phyloP scores from a whole-genome alignment of 192 early-diverging fungal species.

The Cladochytrium replicatum region DNA sequence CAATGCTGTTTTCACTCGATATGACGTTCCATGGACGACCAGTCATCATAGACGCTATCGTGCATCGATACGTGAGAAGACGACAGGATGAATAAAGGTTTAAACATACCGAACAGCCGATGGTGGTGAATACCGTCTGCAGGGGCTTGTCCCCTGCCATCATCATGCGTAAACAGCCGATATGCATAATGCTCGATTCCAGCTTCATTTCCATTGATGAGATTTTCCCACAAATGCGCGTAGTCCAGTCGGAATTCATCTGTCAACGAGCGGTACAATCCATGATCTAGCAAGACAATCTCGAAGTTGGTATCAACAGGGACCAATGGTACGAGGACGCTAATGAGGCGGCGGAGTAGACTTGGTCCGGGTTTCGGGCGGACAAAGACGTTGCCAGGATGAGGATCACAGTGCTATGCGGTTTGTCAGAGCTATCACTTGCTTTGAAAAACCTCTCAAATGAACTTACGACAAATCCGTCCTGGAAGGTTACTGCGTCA shows the following conservation, averaged over 20 bases:
- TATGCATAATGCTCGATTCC: conserved; percentile 59
- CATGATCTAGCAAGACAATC: conserved; percentile 74
- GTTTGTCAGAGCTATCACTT: neutral
- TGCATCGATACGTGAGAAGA: too few species aligned
- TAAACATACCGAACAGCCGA: conserved; percentile 70
- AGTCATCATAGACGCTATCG: conserved; percentile 79
- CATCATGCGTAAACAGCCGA: conserved; percentile 33
- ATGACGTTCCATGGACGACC: conserved; percentile 77
- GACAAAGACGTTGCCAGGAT: conserved; percentile 82
- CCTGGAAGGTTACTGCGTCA: too few species aligned
- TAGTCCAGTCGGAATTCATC: conserved; percentile 69
- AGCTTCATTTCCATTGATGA: conserved; percentile 66
- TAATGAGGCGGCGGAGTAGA: conserved; percentile 20
- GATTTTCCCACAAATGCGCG: conserved; percentile 76
- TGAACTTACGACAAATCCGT: conserved; percentile 26
- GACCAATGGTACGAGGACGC: conserved; percentile 4
- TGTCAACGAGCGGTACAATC: conserved; percentile 72
- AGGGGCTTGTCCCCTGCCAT: neutral
- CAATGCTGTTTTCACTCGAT: conserved; percentile 17
- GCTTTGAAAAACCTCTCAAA: conserved; percentile 17
- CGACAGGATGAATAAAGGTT: too few species aligned
- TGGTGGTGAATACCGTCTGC: conserved; percentile 66
- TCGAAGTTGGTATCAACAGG: conserved; percentile 61
- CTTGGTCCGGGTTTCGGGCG: conserved; percentile 40
- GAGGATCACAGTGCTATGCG: conserved; percentile 82